A percentile compares a stretch with the other conserved stretches of the same genome.
These are phyloP conservation scores for Paraphaeosphaeria sporulosa DNA, from an alignment of 2,329 filamentous ascomycete genomes.

Conservation along the genomic window DNA sequence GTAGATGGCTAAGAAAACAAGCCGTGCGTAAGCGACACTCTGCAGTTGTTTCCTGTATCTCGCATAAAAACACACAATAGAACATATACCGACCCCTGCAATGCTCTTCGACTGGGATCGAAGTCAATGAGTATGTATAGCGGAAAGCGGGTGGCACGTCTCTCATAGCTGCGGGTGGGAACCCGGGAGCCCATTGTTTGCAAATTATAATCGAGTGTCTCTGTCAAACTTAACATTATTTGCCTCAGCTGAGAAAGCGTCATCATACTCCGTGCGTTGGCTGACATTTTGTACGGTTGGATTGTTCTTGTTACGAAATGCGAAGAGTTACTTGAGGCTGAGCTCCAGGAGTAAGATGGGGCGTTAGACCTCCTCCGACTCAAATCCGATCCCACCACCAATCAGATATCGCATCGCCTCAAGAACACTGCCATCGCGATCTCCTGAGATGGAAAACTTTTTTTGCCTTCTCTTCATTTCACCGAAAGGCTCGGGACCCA, in stretches of 20 bases:
- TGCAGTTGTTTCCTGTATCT: too few species aligned
- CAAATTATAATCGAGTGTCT: background rate
- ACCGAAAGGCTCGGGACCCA: background rate
- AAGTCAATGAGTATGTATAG: background rate
- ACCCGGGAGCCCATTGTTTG: too few species aligned
- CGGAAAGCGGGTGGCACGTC: background rate
- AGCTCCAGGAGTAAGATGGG: background rate
- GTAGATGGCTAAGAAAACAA: background rate
- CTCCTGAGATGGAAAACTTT: background rate
- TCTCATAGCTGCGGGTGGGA: background rate
- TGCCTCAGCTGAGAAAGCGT: background rate
- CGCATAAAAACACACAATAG: background rate
- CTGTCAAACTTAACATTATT: background rate
- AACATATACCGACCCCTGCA: background rate
- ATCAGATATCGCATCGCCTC: background rate
- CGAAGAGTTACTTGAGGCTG: background rate
- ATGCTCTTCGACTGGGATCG: background rate
- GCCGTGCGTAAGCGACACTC: background rate
- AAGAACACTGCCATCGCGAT: conserved; percentile 1
- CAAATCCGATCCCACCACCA: background rate
- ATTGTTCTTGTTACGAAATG: background rate
- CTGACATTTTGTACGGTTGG: background rate
- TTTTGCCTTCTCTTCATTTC: background rate
- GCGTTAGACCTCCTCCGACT: too few species aligned
- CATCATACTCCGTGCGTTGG: background rate